Conservation (phyloP, 2,329 filamentous ascomycete species). For the Sclerotinia trifoliorum region DNA sequence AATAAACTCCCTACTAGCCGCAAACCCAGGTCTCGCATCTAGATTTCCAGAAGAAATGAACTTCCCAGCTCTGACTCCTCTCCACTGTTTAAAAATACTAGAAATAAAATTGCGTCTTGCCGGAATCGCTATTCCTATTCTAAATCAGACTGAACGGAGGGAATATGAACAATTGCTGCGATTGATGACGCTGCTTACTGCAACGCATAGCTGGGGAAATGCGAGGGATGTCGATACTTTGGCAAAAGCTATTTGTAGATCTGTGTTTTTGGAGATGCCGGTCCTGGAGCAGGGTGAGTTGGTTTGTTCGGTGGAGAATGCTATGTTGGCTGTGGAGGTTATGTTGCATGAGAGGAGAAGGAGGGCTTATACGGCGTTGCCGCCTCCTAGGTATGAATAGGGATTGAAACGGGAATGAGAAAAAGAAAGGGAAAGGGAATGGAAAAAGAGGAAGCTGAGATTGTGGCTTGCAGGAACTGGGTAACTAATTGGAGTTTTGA, state of each 20-base stretch:
- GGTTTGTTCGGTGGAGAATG: conserved; percentile 19
- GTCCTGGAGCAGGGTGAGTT: not conserved
- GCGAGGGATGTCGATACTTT: conserved; percentile 32
- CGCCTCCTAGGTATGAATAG: conserved; percentile 14
- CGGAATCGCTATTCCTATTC: conserved; percentile 19
- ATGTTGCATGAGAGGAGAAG: conserved; percentile 24
- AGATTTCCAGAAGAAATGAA: conserved; percentile 50
- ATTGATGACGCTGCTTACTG: conserved; percentile 17
- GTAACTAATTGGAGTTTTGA: not conserved
- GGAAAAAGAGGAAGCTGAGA: not conserved
- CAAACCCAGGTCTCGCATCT: conserved; percentile 52
- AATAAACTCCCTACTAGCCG: conserved; percentile 50
- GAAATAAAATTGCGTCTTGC: conserved; percentile 18
- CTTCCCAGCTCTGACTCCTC: conserved; percentile 23
- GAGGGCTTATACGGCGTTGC: not conserved
- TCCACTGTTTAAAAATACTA: conserved; percentile 26
- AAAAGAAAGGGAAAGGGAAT: too few relatives aligned
- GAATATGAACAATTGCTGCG: conserved; percentile 5
- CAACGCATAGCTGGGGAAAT: conserved; percentile 29
- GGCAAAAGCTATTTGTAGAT: conserved; percentile 23
- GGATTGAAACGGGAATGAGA: not conserved
- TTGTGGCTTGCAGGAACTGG: not conserved
- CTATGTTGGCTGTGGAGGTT: conserved; percentile 13
- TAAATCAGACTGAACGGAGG: not conserved
- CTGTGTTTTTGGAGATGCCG: conserved; percentile 18